Evolutionary conservation across 2,329 filamentous ascomycete species (phyloP), one percentile per base, ranked within the genome.

Genomic region (Bipolaris zeicola): DNA sequence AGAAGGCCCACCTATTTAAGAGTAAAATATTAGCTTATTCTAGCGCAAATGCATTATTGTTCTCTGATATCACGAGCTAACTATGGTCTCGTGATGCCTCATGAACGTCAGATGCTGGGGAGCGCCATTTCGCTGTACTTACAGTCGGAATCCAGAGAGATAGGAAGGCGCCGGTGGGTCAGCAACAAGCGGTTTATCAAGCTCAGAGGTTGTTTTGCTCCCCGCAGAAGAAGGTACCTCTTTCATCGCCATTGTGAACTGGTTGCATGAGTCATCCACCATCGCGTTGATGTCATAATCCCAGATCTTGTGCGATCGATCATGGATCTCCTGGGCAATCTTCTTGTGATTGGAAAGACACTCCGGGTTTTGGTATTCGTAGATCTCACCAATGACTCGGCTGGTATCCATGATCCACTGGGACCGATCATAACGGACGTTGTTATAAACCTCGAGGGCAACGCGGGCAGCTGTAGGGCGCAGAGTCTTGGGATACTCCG

Each of bases 231-330:
- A 45, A 18, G 42, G 11, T 1, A 31, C 18, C 6, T 45, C 22
- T 18, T 45, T 45, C 13, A 45, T 33, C 2, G 22, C 24, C 14
- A 24, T 18, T 31, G 14, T 14, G n/a, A 45, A 45, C 14, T 45
- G 42, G n/a, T 45, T 13, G 14, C 18, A 31, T 31, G 42, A 28
- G 28, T 46, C 43, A 13, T 46, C 16, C 28, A 57, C 45, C 63
- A 65, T 64, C 10, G 5, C 46, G 16, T 64, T 50, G 8, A 55
- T 31, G 16, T 64, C 54, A 34, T 55, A 62, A 34, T 55, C 38
- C 63, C 63, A 64, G 18, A 65, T 62, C 20, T 50, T 53, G 20
- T 57, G 49, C 28, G 54, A 62, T 1, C 63, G 53, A 41, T 56
- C 28, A 42, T 61, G 11, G 22, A 54, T 47, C 31, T 60, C 38